A percentile compares a stretch with the other conserved stretches of the same genome.
phyloP scores from a whole-genome alignment of 306 rosid genomes.

The Parietaria judaica region DNA sequence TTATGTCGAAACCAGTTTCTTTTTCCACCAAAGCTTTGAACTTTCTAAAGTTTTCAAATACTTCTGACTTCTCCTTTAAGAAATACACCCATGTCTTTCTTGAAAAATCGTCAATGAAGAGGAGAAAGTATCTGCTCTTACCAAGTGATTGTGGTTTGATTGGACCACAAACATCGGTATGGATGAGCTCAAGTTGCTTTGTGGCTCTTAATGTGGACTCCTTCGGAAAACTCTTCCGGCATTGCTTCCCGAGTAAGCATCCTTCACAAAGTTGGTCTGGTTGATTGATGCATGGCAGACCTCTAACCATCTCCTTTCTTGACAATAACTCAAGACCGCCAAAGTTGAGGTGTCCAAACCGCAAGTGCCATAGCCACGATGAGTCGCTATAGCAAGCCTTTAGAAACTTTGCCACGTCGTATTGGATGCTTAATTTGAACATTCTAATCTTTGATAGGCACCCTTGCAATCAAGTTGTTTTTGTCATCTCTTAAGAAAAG shows the following conservation, averaged over 20 bases:
- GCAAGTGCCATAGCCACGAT: not conserved
- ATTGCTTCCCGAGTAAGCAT: not conserved
- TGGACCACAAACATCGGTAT: not conserved
- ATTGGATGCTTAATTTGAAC: not conserved
- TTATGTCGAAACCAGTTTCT: not conserved
- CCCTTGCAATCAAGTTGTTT: not conserved
- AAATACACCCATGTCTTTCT: not conserved
- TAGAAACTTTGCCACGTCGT: not conserved
- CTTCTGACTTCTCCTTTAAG: not conserved
- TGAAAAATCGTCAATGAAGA: slow-evolving; percentile 1
- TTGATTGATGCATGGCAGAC: not conserved
- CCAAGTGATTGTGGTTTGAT: not conserved
- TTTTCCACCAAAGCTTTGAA: not conserved
- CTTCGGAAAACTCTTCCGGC: not conserved
- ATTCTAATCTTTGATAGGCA: slow-evolving; percentile 6
- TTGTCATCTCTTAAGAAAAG: not conserved
- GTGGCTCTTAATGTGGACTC: not conserved
- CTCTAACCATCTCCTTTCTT: not conserved
- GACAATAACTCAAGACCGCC: not conserved
- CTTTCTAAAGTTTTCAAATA: not conserved
- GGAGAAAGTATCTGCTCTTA: not conserved
- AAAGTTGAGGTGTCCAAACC: not conserved
- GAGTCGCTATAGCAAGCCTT: not conserved
- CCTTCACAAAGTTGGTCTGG: not conserved
- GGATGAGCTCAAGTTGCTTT: not conserved